Conservation (phyloP, 345 rosid species). For the Salix viminalis region DNA sequence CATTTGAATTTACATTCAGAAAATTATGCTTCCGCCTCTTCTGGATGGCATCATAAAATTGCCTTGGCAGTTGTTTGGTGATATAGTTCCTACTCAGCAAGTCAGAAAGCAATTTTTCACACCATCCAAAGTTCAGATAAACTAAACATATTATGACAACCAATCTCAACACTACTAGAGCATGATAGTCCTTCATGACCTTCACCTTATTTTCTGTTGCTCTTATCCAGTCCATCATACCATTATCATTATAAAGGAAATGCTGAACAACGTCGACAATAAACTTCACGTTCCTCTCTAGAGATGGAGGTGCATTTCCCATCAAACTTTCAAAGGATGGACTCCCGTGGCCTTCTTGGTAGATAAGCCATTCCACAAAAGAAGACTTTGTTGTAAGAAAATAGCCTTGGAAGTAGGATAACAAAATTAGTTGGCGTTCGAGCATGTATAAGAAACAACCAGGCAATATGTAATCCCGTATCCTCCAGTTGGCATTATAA, state of each 20-base stretch:
- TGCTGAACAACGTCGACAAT: neutral
- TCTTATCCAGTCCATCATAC: slow-evolving; percentile 26
- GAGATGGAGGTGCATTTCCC: neutral
- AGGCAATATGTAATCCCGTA: slow-evolving; percentile 31
- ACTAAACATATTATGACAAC: slow-evolving; percentile 30
- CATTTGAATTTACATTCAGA: neutral
- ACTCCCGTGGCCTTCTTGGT: slow-evolving; percentile 14
- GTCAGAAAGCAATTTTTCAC: slow-evolving; percentile 5
- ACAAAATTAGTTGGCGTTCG: slow-evolving; percentile 32
- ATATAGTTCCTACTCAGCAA: slow-evolving; percentile 18
- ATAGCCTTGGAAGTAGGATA: slow-evolving; percentile 14
- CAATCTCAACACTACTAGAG: slow-evolving; percentile 27
- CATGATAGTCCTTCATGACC: neutral
- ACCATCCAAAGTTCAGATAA: slow-evolving; percentile 27
- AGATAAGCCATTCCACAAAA: slow-evolving; percentile 40
- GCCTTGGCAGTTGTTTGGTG: slow-evolving; percentile 17
- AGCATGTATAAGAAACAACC: slow-evolving; percentile 41
- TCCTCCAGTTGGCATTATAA: slow-evolving; percentile 34
- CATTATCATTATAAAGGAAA: slow-evolving; percentile 11
- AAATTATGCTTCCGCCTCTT: neutral
- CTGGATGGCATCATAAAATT: slow-evolving; percentile 13
- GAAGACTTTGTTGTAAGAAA: slow-evolving; percentile 24
- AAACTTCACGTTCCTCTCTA: slow-evolving; percentile 1
- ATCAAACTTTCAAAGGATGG: neutral
- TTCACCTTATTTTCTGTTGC: neutral